Base-by-base conservation (phyloP, 139 green algal genomes). In the Closterium sp. region DNA sequence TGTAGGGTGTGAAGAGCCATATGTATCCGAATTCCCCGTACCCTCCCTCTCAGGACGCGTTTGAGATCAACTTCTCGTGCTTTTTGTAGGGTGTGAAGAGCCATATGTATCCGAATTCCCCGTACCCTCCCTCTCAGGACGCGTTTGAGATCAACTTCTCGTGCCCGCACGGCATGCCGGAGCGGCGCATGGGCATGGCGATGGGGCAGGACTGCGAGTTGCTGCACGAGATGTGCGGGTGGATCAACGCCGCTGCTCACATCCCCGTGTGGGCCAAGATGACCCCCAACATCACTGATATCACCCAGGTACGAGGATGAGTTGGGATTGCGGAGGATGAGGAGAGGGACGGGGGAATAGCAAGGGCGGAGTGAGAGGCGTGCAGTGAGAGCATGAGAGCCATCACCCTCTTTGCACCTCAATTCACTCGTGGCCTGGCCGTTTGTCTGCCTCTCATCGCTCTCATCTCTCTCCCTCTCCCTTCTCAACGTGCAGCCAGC, bases 211-310 rank as follows among this genome's bases (percentile, higher is more conserved):
- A 96, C 91, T 96, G 95, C 89, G 91, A 96, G 31, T 73, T 96
- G 70, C 91, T 96, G 62, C 85, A 89, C n/a, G 95, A 99, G 94
- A 97, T 99, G 70, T 98, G 97, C 91, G 92, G 93, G 31, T 99
- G 98, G 98, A 97, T 99, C 94, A 98, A 98, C 90, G 95, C 93
- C 0, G 95, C 95, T 27, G 95, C 98, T 34, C 98, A 90, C 21
- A 94, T 97, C 22, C 98, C 98, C 0, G 98, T 99, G 62, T 99
- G 98, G 98, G 97, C 97, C 91, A 99, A 99, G 95, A 99, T 99
- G 98, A 99, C 98, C 9, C 98, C 98, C 42, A 99, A 99, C 96
- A 97, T 99, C 89, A 99, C 98, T 3, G 97, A 99, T 91, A 98
- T 99, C 93, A 97, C 7, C 6, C 38, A 50, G 38, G 38, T 50